Evolutionary conservation across 2,329 filamentous ascomycete species (phyloP).

Genomic region (Annulohypoxylon truncatum): DNA sequence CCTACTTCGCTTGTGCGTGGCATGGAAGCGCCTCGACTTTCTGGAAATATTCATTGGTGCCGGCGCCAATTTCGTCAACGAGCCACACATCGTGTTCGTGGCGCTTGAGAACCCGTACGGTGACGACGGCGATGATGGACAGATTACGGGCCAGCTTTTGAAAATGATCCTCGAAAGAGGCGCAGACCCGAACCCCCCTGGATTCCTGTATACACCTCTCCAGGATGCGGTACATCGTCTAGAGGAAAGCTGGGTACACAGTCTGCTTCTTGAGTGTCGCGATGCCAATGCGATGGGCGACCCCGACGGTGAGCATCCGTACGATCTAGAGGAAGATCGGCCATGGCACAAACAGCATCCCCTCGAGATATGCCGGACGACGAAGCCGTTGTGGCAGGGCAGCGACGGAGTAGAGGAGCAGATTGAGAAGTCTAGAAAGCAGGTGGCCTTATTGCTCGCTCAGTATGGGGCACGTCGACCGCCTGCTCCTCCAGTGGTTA

Average conservation of each 20-base stretch:
- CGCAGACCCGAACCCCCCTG: slow-evolving; percentile 37
- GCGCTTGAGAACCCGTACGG: slow-evolving; percentile 28
- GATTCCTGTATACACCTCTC: slow-evolving; percentile 37
- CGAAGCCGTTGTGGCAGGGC: slow-evolving; percentile 1
- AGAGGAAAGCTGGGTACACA: slow-evolving; percentile 39
- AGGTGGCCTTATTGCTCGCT: slow-evolving; percentile 23
- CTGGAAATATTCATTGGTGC: slow-evolving; percentile 32
- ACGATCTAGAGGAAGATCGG: background rate
- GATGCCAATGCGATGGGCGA: slow-evolving; percentile 33
- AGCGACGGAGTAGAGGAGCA: slow-evolving; percentile 14
- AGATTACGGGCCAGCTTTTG: slow-evolving; percentile 31
- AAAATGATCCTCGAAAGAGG: slow-evolving; percentile 39
- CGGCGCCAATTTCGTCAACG: slow-evolving; percentile 31
- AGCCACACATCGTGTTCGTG: slow-evolving; percentile 34
- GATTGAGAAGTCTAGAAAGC: slow-evolving; percentile 15
- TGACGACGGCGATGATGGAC: slow-evolving; percentile 8
- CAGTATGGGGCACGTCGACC: slow-evolving; percentile 30
- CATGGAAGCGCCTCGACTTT: slow-evolving; percentile 27
- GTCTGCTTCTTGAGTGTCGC: slow-evolving; percentile 34
- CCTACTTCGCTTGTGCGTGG: slow-evolving; percentile 31
- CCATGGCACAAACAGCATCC: slow-evolving; percentile 27
- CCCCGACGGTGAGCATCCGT: slow-evolving; percentile 29
- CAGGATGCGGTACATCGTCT: slow-evolving; percentile 35
- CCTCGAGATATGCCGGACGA: slow-evolving; percentile 31
- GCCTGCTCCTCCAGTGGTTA: background rate